A percentile compares a stretch with the other conserved stretches of the same genome.
phyloP scores from a whole-genome alignment of 2,329 filamentous ascomycete species.

The Exophiala spinifera region DNA sequence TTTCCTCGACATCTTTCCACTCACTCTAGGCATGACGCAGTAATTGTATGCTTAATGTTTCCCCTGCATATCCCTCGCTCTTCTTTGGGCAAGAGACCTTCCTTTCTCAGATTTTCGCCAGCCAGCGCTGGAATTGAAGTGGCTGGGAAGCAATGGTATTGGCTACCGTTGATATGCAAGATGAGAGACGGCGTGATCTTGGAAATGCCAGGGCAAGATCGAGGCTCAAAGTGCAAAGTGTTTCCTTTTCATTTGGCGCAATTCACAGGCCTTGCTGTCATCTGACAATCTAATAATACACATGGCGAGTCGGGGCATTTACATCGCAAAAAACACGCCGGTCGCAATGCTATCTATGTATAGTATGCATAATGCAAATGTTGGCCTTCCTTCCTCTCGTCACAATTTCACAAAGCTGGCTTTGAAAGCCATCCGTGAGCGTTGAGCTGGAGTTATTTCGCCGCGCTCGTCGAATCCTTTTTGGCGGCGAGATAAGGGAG shows the following conservation, averaged over 20 bases:
- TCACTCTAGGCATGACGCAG: slow-evolving; percentile 10
- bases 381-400: neutral
- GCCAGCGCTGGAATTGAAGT: slow-evolving; percentile 20
- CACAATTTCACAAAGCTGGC: neutral
- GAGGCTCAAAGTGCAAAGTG: neutral
- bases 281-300: slow-evolving; percentile 5
- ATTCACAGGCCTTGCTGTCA: neutral
- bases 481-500: slow-evolving; percentile 23
- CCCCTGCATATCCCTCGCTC: slow-evolving; percentile 17
- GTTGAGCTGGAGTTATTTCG: neutral
- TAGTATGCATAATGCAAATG: neutral
- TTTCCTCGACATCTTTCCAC: slow-evolving; percentile 18
- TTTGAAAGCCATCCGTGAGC: neutral
- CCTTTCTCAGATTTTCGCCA: slow-evolving; percentile 21
- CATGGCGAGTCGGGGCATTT: slow-evolving; percentile 19
- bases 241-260: slow-evolving; percentile 3
- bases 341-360: slow-evolving; percentile 13
- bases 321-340: neutral
- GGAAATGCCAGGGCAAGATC: slow-evolving; percentile 6
- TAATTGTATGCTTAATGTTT: slow-evolving; percentile 17
- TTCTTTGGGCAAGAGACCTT: slow-evolving; percentile 10
- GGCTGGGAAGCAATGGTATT: slow-evolving; percentile 23
- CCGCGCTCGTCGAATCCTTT: neutral
- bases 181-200: slow-evolving; percentile 25
- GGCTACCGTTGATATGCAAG: slow-evolving; percentile 20